phyloP scores from a whole-genome alignment of 2,329 filamentous ascomycete genomes.

The Ophiocordyceps camponoti-saundersi region DNA sequence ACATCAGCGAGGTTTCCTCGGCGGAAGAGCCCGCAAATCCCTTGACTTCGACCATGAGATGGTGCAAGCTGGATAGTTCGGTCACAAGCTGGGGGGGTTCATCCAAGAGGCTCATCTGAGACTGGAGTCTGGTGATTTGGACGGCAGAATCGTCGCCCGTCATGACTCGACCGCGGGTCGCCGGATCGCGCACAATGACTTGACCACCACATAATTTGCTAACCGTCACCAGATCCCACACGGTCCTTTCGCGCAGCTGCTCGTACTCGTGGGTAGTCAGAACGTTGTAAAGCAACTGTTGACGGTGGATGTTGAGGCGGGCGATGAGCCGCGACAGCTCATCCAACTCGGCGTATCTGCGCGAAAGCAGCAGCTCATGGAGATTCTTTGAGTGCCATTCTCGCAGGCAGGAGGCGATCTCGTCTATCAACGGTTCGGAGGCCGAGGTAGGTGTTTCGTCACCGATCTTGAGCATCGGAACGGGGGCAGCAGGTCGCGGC shows the following conservation, averaged over 20 bases:
- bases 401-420: conserved; percentile 88
- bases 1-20: conserved; percentile 58
- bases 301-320: conserved; percentile 67
- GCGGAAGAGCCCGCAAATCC: conserved; percentile 61
- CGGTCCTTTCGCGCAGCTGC: conserved; percentile 69
- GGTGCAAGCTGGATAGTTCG: conserved; percentile 59
- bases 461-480: conserved; percentile 94
- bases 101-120: conserved; percentile 86
- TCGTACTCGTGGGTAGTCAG: conserved; percentile 73
- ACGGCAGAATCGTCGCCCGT: conserved; percentile 89
- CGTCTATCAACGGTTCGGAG: conserved; percentile 84
- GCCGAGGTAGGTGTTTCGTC: conserved; percentile 87
- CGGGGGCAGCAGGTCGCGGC: conserved; percentile 72
- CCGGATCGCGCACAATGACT: conserved; percentile 84
- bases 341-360: conserved; percentile 68
- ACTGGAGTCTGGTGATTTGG: conserved; percentile 79
- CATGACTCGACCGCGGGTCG: conserved; percentile 65
- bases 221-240: conserved; percentile 87
- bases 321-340: conserved; percentile 66
- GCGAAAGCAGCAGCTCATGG: conserved; percentile 72
- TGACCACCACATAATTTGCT: conserved; percentile 92
- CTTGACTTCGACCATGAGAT: conserved; percentile 71
- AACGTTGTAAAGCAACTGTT: conserved; percentile 87
- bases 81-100: conserved; percentile 53
- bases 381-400: conserved; percentile 98